Percentiles rank a stretch among this genome's conserved stretches.
Evolutionary conservation across 257 asterid genomes (phyloP).

Genomic region (Voacanga thouarsii): DNA sequence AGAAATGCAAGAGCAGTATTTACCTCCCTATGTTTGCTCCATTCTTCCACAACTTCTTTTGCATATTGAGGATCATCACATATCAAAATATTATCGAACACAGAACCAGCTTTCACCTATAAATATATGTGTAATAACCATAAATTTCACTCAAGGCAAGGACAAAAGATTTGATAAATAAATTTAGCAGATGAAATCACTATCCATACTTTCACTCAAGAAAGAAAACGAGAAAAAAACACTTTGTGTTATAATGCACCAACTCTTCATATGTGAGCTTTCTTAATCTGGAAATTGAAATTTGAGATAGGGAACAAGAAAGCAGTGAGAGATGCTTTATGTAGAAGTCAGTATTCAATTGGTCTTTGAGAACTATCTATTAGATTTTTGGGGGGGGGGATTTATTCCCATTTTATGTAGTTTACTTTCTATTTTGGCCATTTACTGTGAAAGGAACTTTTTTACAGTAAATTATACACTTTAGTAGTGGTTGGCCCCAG

Average conservation of each 20-base stretch:
- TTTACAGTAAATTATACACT: neutral
- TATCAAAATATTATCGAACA: constrained; percentile 67
- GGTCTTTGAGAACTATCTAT: neutral
- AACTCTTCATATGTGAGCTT: neutral
- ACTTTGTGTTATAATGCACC: neutral
- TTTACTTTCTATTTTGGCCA: neutral
- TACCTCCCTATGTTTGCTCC: constrained; percentile 63
- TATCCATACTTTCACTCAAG: neutral
- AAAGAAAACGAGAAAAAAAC: neutral
- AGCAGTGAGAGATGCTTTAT: neutral
- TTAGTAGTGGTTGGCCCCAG: neutral
- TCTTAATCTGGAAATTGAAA: neutral
- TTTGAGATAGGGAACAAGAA: neutral
- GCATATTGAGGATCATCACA: constrained; percentile 81
- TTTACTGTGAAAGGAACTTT: neutral
- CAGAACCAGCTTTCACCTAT: constrained; percentile 86
- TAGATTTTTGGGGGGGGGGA: too few relatives aligned
- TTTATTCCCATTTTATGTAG: neutral
- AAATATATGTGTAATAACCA: constrained; percentile 6
- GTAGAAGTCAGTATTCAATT: neutral
- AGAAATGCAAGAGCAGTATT: constrained; percentile 24
- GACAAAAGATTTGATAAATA: neutral
- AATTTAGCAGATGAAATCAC: neutral
- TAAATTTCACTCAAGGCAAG: neutral
- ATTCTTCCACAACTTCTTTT: constrained; percentile 60